Evolutionary conservation across 257 asterid genomes (phyloP), one percentile per base, ranked within the genome.

Genomic region (Marsdenia floribunda): DNA sequence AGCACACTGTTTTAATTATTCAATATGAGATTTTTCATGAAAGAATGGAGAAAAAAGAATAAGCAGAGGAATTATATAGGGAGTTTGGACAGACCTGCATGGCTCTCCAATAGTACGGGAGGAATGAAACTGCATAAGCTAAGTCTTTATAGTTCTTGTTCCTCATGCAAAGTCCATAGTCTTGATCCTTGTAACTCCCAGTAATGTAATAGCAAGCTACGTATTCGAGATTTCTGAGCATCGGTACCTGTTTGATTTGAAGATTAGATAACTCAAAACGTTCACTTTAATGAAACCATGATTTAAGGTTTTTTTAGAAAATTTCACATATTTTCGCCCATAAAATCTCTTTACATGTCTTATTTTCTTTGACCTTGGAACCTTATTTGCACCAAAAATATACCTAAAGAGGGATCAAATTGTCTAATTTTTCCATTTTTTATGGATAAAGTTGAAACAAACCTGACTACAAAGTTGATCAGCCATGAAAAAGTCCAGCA

Each of bases 391-490:
- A 29, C 1, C 1, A 1, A 29, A 29, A 29, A 29, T 29, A 29
- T 29, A 29, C 33, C 42, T 8, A 44, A 44, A 44, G 10, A 0
- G 46, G 46, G 47, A 42, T 44, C 49, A 44, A 37, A 8, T 44
- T 0, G 49, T 6, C 1, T 7, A 44, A 7, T 44, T 44, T 40
- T 40, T 5, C 0, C 0, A 3, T 40, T 40, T 40, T 5, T 0
- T 7, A 8, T 5, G 8, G 46, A 40, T 4, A 40, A 44, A 53
- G 21, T 68, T 64, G 19, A 29, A 29, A 29, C 35, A 57, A 59
- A 93, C 98, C 91, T 93, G 98, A 86, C 98, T 93, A 75, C 98
- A 93, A 60, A 93, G 93, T 74, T 93, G 98, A 91, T 93, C 98
- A 70, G 97, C 98, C 92, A 89, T 91, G 89, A 91, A 93, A 80